Evolutionary conservation across 2,329 filamentous ascomycete genomes (phyloP), one percentile per base, ranked within the genome.

Genomic region (Tothia fuscella): DNA sequence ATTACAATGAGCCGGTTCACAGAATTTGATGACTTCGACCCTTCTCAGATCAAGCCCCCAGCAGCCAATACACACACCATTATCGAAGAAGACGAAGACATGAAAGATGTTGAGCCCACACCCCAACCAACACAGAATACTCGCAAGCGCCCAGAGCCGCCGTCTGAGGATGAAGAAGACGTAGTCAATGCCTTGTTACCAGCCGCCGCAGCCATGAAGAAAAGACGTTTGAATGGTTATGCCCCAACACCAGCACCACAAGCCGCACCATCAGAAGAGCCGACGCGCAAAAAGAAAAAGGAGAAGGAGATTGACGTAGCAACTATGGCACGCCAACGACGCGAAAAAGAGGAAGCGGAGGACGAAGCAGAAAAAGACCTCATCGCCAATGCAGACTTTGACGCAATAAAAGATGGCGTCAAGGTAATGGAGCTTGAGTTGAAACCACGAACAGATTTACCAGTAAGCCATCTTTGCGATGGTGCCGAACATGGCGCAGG

Each of bases 141-240:
- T 33, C 51, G 45, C 24, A 60, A 57, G 41, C 51, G 53, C 17
- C 47, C 52, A 3, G 47, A 49, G 24, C 49, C 50, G 19, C 39
- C 52, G 3, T 50, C 57, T 13, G 46, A 59, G 10, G 53, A 60
- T 25, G 58, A 61, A 26, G 63, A 74, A 41, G 73, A 81, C 33
- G 60, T 82, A 6, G 74, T 89, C 57, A 78, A 86, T 12, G 69
- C 72, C 17, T 72, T 94, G 42, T 77, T 88, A 2, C 83, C 87
- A 0, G 84, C 80, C 1, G 78, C 83, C 3, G 77, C 81, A 21
- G 78, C 78, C 4, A 74, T 87, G 55, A 96, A 93, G 57, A 76
- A 79, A n/a, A 78, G 82, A 17, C 78, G 80, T 20, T 67, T 84
- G 16, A 78, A 38, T 10, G 20, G 24, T n/a, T 20, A 35, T 31